phyloP scores from a whole-genome alignment of 1,139 yeast genomes.

The Protomyces pachydermus region DNA sequence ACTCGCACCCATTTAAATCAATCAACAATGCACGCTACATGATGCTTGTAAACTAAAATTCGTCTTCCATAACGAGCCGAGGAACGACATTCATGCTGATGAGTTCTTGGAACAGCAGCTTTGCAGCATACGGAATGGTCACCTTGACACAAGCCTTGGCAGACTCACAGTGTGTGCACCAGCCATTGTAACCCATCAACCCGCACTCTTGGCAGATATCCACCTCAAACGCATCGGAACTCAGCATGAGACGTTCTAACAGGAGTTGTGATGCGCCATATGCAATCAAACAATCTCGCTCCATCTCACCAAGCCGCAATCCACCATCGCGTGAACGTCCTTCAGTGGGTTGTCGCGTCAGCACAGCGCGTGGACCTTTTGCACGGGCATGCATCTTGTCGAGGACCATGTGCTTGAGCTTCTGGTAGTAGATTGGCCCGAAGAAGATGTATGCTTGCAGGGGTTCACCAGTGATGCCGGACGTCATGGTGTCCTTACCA shows the following conservation, averaged over 20 bases:
- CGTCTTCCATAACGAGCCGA: constrained; percentile 81
- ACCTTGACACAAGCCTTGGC: constrained; percentile 80
- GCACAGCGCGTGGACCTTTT: constrained; percentile 96
- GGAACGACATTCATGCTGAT: constrained; percentile 98
- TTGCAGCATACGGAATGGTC: constrained; percentile 98
- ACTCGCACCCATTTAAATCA: not conserved
- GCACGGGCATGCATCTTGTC: constrained; percentile 99
- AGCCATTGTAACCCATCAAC: constrained; percentile 94
- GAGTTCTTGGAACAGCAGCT: constrained; percentile 88
- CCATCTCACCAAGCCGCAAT: constrained; percentile 98
- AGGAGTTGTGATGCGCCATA: constrained; percentile 96
- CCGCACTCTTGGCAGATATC: constrained; percentile 94
- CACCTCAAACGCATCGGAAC: constrained; percentile 96
- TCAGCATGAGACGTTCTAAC: constrained; percentile 89
- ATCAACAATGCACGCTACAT: not conserved
- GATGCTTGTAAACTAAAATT: not conserved
- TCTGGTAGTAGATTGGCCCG: constrained; percentile 97
- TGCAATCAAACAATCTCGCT: constrained; percentile 98
- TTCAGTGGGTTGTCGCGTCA: constrained; percentile 97
- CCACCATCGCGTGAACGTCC: constrained; percentile 99
- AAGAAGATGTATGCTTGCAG: constrained; percentile 95
- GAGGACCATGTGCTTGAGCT: constrained; percentile 96
- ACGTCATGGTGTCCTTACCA: constrained; percentile 94
- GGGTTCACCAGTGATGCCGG: constrained; percentile 98
- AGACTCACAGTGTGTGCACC: constrained; percentile 94